phyloP scores from a whole-genome alignment of 2,329 filamentous ascomycete genomes.

The Arthrobotrys entomopaga region DNA sequence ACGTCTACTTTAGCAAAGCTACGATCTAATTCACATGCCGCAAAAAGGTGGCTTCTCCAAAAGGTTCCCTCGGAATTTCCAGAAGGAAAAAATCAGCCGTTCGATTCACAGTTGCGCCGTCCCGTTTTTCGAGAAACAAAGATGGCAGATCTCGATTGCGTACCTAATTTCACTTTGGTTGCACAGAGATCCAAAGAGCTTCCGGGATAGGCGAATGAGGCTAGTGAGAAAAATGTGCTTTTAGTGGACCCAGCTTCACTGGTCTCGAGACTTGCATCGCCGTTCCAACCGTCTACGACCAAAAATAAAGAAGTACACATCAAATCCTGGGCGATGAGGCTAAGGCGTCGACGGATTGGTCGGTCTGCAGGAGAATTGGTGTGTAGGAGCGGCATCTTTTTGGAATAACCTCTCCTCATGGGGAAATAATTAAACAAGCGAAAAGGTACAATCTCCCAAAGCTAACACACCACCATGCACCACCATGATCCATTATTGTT shows the following conservation, averaged over 20 bases:
- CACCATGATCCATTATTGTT: conserved; percentile 1
- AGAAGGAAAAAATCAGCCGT: conserved; percentile 2
- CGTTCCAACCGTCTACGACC: conserved; percentile 43
- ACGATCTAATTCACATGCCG: conserved; percentile 1
- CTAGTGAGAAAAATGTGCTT: conserved; percentile 16
- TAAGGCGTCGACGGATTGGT: conserved; percentile 38
- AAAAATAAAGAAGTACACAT: conserved; percentile 34
- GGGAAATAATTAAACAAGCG: conserved; percentile 49
- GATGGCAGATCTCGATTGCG: conserved; percentile 25
- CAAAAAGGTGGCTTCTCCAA: neutral
- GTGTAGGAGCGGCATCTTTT: conserved; percentile 21
- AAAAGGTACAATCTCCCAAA: conserved; percentile 9
- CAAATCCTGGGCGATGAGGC: conserved; percentile 49
- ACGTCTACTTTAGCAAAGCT: conserved; percentile 17
- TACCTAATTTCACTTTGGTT: conserved; percentile 46
- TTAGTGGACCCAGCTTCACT: too few relatives aligned
- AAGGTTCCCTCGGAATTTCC: conserved; percentile 11
- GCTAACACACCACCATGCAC: conserved; percentile 13
- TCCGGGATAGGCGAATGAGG: conserved; percentile 34
- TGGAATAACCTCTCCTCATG: conserved; percentile 44
- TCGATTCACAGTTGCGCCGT: neutral
- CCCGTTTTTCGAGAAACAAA: conserved; percentile 9
- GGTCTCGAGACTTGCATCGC: conserved; percentile 25
- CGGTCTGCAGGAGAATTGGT: conserved; percentile 5
- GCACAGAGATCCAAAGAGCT: conserved; percentile 40